Evolutionary conservation across 2,329 filamentous ascomycete genomes (phyloP).

Genomic region (Claviceps monticola): DNA sequence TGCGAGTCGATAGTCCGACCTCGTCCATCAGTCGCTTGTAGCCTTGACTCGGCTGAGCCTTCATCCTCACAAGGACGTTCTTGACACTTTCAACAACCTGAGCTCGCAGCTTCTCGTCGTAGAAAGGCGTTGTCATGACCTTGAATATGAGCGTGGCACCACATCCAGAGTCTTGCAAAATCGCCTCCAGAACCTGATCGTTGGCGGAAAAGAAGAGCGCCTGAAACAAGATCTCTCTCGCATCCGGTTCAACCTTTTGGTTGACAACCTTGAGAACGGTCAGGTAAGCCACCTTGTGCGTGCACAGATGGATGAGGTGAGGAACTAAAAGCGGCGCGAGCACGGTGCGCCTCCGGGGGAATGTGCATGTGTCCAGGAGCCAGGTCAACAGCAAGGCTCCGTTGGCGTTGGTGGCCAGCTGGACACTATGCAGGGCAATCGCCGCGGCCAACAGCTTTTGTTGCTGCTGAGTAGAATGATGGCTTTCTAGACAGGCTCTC

Average conservation of each 20-base stretch:
- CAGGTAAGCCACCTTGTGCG: slow-evolving; percentile 94
- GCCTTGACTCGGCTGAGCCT: slow-evolving; percentile 85
- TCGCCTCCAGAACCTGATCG: slow-evolving; percentile 76
- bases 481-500: slow-evolving; percentile 91
- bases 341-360: slow-evolving; percentile 80
- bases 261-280: slow-evolving; percentile 98
- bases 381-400: slow-evolving; percentile 88
- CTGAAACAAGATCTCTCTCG: slow-evolving; percentile 76
- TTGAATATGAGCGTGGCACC: slow-evolving; percentile 97
- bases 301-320: slow-evolving; percentile 88
- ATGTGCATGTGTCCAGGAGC: slow-evolving; percentile 97
- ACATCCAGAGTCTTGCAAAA: slow-evolving; percentile 79
- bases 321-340: slow-evolving; percentile 85
- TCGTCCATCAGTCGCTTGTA: slow-evolving; percentile 99
- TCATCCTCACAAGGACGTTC: slow-evolving; percentile 74
- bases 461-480: slow-evolving; percentile 88
- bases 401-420: slow-evolving; percentile 91
- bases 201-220: slow-evolving; percentile 86
- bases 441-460: slow-evolving; percentile 87
- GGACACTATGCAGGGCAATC: slow-evolving; percentile 92
- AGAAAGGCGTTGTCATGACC: slow-evolving; percentile 92
- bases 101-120: slow-evolving; percentile 77
- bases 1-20: slow-evolving; percentile 69
- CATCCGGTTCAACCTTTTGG: slow-evolving; percentile 86
- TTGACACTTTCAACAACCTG: slow-evolving; percentile 90